phyloP scores from a whole-genome alignment of 1,284 basidiomycete genomes.

The Sanghuangporus sanghuang region DNA sequence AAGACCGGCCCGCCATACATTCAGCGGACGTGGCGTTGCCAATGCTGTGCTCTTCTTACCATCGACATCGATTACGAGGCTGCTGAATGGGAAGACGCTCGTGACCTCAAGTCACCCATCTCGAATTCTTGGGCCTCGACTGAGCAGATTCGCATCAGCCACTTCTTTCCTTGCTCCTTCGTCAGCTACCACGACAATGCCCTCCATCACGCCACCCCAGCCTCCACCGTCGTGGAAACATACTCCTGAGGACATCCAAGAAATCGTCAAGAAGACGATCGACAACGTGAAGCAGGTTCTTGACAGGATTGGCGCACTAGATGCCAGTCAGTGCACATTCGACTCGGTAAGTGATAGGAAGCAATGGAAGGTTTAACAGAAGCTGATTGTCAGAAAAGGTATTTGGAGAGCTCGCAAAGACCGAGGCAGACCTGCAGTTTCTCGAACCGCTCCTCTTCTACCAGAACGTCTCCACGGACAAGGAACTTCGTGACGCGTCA shows the following conservation, averaged over 20 bases:
- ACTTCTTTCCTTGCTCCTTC: conserved; percentile 16
- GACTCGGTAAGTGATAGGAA: conserved; percentile 36
- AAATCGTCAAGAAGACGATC: conserved; percentile 56
- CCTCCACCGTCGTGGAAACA: conserved; percentile 65
- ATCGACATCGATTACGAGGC: background rate
- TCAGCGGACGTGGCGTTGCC: background rate
- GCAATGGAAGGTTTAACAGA: conserved; percentile 16
- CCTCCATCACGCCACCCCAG: conserved; percentile 58
- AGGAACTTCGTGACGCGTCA: conserved; percentile 70
- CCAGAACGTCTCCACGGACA: conserved; percentile 69
- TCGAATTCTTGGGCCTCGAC: background rate
- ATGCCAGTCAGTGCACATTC: conserved; percentile 51
- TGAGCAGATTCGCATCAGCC: background rate
- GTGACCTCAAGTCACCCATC: background rate
- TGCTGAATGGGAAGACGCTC: background rate
- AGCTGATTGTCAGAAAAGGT: conserved; percentile 37
- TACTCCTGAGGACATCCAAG: conserved; percentile 53
- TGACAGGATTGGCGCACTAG: conserved; percentile 60
- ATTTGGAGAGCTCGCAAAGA: conserved; percentile 58
- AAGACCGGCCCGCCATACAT: background rate
- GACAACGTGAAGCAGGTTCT: conserved; percentile 47
- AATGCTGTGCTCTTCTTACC: background rate
- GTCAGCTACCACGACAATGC: conserved; percentile 32
- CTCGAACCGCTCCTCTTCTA: conserved; percentile 68
- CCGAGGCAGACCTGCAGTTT: conserved; percentile 50